A percentile compares a stretch with the other conserved stretches of the same genome.
phyloP scores from a whole-genome alignment of 768 basidiomycete species.

The Lactifluus rugatus region DNA sequence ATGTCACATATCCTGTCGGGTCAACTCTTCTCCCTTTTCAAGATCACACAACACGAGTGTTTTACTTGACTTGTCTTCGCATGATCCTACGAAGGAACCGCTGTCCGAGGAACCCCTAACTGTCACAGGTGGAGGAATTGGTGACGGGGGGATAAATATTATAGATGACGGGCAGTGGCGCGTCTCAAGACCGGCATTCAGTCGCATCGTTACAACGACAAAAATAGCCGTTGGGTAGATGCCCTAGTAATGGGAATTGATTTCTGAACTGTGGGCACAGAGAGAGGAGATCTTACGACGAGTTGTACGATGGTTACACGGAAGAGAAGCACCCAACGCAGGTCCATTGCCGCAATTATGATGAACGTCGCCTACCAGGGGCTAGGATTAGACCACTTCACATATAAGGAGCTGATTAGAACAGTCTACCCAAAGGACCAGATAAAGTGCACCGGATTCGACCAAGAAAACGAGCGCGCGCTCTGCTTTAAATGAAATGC shows the following conservation, averaged over 20 bases:
- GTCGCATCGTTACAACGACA: slow-evolving; percentile 7
- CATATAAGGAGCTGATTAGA: not conserved
- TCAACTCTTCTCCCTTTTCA: not conserved
- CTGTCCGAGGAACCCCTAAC: not conserved
- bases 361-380: not conserved
- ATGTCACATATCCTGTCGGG: not conserved
- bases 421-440: slow-evolving; percentile 5
- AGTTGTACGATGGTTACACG: slow-evolving; percentile 1
- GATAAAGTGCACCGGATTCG: slow-evolving; percentile 6
- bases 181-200: not conserved
- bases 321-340: not conserved
- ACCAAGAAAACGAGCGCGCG: not conserved
- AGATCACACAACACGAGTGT: not conserved
- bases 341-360: not conserved
- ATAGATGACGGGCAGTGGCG: not conserved
- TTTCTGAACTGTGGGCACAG: not conserved
- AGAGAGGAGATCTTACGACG: not conserved
- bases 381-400: not conserved
- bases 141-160: not conserved
- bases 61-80: not conserved
- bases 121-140: too few relatives aligned
- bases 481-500: not conserved
- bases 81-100: not conserved
- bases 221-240: slow-evolving; percentile 8
- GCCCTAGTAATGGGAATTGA: not conserved